Base-by-base conservation (phyloP, 345 rosid genomes). In the Bruguiera parviflora region DNA sequence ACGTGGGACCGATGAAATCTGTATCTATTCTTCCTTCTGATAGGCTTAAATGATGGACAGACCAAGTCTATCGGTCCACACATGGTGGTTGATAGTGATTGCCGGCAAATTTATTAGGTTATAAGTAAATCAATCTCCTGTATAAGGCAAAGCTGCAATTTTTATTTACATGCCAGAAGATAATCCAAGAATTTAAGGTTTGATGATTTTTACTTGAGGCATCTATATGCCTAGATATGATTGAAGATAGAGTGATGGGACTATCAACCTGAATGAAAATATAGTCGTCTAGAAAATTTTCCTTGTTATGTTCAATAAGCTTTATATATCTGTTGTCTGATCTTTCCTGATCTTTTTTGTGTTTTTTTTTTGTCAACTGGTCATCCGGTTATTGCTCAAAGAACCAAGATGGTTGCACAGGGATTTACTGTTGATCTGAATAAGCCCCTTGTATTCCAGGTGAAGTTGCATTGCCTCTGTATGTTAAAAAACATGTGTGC, bases 371-470 rank as follows among this genome's bases (percentile, higher is more conserved):
- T n/a, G 4, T 56, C 13, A 56, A 24, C 16, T 56, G 27, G 22
- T 71, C 18, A 55, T 58, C 18, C 46, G 73, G 80, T 58, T 69
- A 13, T 67, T 68, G 47, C 25, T 56, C 43, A 67, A 72, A 77
- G 59, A 53, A 67, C 62, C 63, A 77, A 81, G 84, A 94, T 94
- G 98, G 98, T 88, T 21, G 96, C 89, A 21, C 83, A 84, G 65
- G 85, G 79, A 37, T 94, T 82, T 77, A 87, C 84, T 0, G 97
- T 94, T 28, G 97, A 91, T 82, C 89, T 94, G 77, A 63, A 88
- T 74, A 91, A 93, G 73, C 85, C 98, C 65, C 95, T 91, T 27
- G 98, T 94, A 65, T 85, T 88, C 87, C 98, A 94, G 97, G 98
- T 91, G 62, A 73, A 66, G 35, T 21, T 67, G 68, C 71, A 22